Evolutionary conservation across 2,329 filamentous ascomycete species (phyloP), one percentile per base, ranked within the genome.

Genomic region (Pseudocercospora macadamiae): DNA sequence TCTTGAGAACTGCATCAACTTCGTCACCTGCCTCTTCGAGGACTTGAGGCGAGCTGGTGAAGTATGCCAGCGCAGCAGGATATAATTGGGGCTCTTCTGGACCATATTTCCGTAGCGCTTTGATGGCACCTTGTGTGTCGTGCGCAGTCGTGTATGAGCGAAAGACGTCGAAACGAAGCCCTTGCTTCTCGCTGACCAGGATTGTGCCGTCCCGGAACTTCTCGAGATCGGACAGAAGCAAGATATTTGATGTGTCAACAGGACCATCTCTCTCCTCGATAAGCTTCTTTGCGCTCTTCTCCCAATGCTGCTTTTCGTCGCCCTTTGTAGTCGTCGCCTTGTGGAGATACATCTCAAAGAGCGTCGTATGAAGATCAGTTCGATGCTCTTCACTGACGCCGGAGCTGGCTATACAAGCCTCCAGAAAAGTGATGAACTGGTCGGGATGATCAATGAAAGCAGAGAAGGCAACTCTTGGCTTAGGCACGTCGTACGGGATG

Each of bases 321-420:
- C 87, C 87, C 68, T 87, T 90, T 69, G 88, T 88, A 59, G 87
- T 89, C 61, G 87, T 89, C 19, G 93, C 90, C 68, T 92, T 95
- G 74, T 96, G 90, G 7, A 99, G 80, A 71, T 97, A 99, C 89
- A 99, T 97, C 74, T 99, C 96, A 71, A 99, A 97, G 12, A 99
- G 75, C 0, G 96, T 97, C 0, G 93, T 97, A 70, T 95, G 95
- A 14, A 99, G 82, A 73, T 99, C 96, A 1, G 88, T 84, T 63
- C 87, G 89, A 71, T 97, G 90, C 7, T 86, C 83, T 32, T 89
- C 82, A 18, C 86, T 86, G n/a, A 96, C 75, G 19, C 84, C 82
- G 18, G 86, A 80, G 58, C 92, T 88, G 51, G 87, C 79, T 4
- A 96, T 83, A 61, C 93, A 93, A 4, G 92, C 91, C 75, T 99